Evolutionary conservation across 2,329 filamentous ascomycete species (phyloP).

Genomic region (Coniochaeta pulveracea): DNA sequence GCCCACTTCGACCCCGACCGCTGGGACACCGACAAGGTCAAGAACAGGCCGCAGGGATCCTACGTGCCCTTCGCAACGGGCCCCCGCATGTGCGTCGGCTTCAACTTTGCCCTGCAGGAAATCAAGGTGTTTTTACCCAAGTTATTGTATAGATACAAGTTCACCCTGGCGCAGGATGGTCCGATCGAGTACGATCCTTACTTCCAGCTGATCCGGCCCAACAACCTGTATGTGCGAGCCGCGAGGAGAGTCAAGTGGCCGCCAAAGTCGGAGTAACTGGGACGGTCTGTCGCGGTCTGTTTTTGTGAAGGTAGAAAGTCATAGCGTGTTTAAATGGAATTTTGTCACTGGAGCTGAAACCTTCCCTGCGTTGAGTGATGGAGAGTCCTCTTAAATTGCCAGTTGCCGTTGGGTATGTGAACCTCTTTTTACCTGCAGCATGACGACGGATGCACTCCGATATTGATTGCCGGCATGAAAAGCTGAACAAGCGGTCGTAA

Average conservation of each 20-base stretch:
- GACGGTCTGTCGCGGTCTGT: too few relatives aligned
- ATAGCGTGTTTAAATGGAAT: too few relatives aligned
- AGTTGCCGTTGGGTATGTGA: too few relatives aligned
- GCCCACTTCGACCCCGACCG: conserved; percentile 45
- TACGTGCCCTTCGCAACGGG: conserved; percentile 51
- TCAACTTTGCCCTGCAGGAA: conserved; percentile 53
- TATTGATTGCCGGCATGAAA: too few relatives aligned
- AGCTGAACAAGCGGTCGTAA: too few relatives aligned
- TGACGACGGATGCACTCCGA: too few relatives aligned
- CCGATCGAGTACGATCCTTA: conserved; percentile 46
- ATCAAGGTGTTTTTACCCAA: conserved; percentile 48
- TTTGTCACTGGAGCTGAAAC: too few relatives aligned
- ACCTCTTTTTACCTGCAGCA: too few relatives aligned
- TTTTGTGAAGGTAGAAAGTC: too few relatives aligned
- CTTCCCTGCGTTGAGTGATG: too few relatives aligned
- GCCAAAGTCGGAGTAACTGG: background rate
- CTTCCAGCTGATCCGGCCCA: conserved; percentile 46
- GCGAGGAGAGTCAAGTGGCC: conserved; percentile 34
- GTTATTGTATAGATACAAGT: conserved; percentile 47
- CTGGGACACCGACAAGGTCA: conserved; percentile 43
- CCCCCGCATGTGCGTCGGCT: conserved; percentile 47
- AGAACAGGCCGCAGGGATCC: conserved; percentile 34
- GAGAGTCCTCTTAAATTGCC: too few relatives aligned
- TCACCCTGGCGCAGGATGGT: conserved; percentile 34
- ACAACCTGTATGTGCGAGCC: conserved; percentile 40